These are phyloP conservation scores for Brassica juncea DNA, from an alignment of 345 rosid genomes.

Conservation along the genomic window DNA sequence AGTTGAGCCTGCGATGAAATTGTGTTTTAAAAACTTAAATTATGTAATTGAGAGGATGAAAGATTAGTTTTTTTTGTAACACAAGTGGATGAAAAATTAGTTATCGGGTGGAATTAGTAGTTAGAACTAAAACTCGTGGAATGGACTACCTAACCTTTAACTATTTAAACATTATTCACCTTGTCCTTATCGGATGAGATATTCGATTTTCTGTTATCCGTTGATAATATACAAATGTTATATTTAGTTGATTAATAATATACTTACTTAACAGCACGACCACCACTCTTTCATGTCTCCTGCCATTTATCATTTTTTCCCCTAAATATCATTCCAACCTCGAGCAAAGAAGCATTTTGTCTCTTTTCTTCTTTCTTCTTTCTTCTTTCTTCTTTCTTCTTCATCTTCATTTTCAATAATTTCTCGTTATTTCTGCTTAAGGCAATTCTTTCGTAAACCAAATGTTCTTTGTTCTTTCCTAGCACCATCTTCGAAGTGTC, in stretches of 20 bases:
- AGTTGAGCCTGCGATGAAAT: too few species aligned
- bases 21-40: not conserved
- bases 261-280: not conserved
- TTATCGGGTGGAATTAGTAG: constrained; percentile 23
- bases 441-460: not conserved
- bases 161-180: not conserved
- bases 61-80: too few species aligned
- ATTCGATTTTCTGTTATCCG: constrained; percentile 40
- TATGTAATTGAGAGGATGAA: constrained; percentile 16
- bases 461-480: not conserved
- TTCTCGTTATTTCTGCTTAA: not conserved
- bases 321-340: constrained; percentile 31
- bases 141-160: constrained; percentile 27
- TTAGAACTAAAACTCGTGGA: constrained; percentile 33
- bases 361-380: constrained; percentile 8
- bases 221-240: constrained; percentile 23
- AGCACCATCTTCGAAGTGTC: constrained; percentile 2
- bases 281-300: constrained; percentile 42
- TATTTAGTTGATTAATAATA: not conserved
- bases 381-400: not conserved
- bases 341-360: constrained; percentile 34
- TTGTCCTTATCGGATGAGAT: constrained; percentile 39
- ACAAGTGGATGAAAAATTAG: constrained; percentile 20
- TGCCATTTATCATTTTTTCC: constrained; percentile 14
- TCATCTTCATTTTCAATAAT: constrained; percentile 21